Conservation (phyloP, 1,284 basidiomycete species). For the Peniophora sp. region DNA sequence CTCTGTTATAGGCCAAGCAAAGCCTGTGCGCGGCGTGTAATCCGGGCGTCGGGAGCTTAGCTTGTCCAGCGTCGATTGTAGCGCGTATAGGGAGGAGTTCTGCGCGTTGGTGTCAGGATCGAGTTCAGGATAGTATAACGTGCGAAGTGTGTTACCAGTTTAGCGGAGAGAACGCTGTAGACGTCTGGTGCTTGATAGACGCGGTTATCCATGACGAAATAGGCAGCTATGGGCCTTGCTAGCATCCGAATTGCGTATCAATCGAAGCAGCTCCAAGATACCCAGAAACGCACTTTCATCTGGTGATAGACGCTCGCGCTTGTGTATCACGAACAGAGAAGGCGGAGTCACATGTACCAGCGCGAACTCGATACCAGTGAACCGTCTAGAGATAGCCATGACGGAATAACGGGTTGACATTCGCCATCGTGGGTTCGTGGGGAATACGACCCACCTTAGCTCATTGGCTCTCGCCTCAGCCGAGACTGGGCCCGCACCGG, state of each 20-base stretch:
- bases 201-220: slow-evolving; percentile 79
- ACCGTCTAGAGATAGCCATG: slow-evolving; percentile 42
- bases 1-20: slow-evolving; percentile 72
- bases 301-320: slow-evolving; percentile 71
- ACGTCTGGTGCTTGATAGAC: slow-evolving; percentile 83
- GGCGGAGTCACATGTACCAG: slow-evolving; percentile 73
- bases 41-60: slow-evolving; percentile 65
- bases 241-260: not conserved
- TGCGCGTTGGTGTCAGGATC: slow-evolving; percentile 18
- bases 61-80: slow-evolving; percentile 66
- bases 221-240: slow-evolving; percentile 72
- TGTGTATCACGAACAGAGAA: slow-evolving; percentile 78
- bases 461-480: slow-evolving; percentile 71
- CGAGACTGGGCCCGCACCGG: slow-evolving; percentile 40
- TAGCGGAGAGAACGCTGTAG: slow-evolving; percentile 74
- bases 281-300: slow-evolving; percentile 56
- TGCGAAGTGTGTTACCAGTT: slow-evolving; percentile 47
- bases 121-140: not conserved
- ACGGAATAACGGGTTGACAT: not conserved
- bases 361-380: slow-evolving; percentile 78
- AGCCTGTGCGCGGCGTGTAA: slow-evolving; percentile 72
- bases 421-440: not conserved
- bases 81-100: slow-evolving; percentile 64
- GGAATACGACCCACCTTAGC: slow-evolving; percentile 47
- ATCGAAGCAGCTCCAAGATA: not conserved